Conservation (phyloP, 2,329 filamentous ascomycete species). For the Penicillium sp. region DNA sequence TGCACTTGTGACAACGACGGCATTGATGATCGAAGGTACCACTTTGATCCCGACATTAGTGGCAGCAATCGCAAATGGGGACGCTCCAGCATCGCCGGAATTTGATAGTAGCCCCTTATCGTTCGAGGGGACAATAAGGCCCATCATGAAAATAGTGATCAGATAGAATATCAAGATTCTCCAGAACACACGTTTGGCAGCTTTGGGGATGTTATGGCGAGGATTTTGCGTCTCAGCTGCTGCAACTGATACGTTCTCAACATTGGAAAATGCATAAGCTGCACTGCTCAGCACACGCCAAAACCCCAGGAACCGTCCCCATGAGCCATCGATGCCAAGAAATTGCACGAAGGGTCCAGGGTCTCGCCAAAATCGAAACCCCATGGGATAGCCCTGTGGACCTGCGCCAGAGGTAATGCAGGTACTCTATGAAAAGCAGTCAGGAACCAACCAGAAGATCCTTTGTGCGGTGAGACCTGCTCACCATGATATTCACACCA, state of each 20-base stretch:
- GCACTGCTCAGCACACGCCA: conserved; percentile 30
- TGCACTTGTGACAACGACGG: conserved; percentile 14
- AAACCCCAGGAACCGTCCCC: conserved; percentile 44
- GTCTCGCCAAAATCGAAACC: conserved; percentile 45
- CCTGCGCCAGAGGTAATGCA: conserved; percentile 41
- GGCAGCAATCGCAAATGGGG: conserved; percentile 43
- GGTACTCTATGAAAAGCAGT: background rate
- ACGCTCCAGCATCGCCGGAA: conserved; percentile 5
- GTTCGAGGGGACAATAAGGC: conserved; percentile 43
- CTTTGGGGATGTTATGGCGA: conserved; percentile 52
- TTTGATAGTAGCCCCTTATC: conserved; percentile 43
- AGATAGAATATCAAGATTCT: conserved; percentile 56
- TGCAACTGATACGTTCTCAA: conserved; percentile 48
- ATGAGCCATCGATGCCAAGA: conserved; percentile 45
- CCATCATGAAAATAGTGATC: conserved; percentile 52
- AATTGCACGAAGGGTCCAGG: conserved; percentile 43
- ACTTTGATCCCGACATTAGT: conserved; percentile 38
- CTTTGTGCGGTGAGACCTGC: background rate
- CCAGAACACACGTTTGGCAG: conserved; percentile 53
- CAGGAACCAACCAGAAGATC: background rate
- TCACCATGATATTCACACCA: conserved; percentile 59
- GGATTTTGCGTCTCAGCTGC: conserved; percentile 52
- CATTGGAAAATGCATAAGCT: conserved; percentile 34
- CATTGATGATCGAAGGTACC: conserved; percentile 8
- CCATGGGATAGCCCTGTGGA: conserved; percentile 24